A percentile compares a stretch with the other conserved stretches of the same genome.
These are phyloP conservation scores for button mushroom (Agaricus bisporus) DNA, from an alignment of 768 basidiomycete species.

Conservation along the genomic window DNA sequence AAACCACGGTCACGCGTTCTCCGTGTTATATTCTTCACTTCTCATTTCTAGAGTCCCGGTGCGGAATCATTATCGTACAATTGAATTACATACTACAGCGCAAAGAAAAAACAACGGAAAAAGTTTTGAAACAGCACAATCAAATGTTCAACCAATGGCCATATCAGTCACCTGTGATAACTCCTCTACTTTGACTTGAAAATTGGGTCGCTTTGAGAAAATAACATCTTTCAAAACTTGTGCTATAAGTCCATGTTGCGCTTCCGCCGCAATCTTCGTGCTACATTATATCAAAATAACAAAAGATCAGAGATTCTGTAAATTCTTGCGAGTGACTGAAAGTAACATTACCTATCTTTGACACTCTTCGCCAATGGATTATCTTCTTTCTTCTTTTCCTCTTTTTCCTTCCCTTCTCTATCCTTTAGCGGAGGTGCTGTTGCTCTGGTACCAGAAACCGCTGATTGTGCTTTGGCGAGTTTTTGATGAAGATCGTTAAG, in stretches of 20 bases:
- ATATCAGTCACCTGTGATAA: conserved; percentile 39
- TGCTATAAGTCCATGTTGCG: conserved; percentile 89
- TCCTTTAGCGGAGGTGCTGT: conserved; percentile 49
- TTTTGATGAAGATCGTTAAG: conserved; percentile 88
- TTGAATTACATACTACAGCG: no score
- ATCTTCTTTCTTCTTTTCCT: conserved; percentile 78
- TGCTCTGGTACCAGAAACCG: conserved; percentile 55
- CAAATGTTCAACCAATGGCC: conserved; percentile 35
- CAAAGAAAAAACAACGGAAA: background rate
- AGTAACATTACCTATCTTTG: conserved; percentile 66
- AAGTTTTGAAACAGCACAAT: background rate
- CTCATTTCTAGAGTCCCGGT: no score
- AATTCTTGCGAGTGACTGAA: background rate
- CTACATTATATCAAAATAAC: conserved; percentile 32
- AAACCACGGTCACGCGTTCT: no score
- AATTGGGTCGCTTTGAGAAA: conserved; percentile 58
- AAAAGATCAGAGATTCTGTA: background rate
- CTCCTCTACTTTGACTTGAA: conserved; percentile 18
- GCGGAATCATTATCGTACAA: no score
- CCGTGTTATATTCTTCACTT: no score
- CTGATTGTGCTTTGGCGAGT: conserved; percentile 61
- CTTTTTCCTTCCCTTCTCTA: conserved; percentile 46
- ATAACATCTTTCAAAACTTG: conserved; percentile 92
- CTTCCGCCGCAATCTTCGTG: conserved; percentile 83
- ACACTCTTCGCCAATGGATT: conserved; percentile 85